phyloP scores from a whole-genome alignment of 1,284 basidiomycete genomes.

The Irpex lacteus region DNA sequence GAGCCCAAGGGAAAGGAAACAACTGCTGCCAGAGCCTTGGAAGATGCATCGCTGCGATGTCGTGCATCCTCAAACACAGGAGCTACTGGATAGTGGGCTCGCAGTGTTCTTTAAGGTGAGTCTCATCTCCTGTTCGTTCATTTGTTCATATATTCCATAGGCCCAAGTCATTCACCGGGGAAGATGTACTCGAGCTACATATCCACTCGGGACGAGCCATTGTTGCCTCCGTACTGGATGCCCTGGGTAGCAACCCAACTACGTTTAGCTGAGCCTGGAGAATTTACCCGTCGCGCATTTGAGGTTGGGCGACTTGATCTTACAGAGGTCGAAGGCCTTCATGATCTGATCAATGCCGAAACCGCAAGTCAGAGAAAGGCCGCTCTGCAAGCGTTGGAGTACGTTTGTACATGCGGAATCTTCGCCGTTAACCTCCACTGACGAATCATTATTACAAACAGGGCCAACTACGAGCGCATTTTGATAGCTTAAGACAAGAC shows the following conservation, averaged over 20 bases:
- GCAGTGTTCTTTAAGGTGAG: slow-evolving; percentile 79
- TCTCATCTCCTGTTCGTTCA: slow-evolving; percentile 1
- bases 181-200: slow-evolving; percentile 84
- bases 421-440: neutral
- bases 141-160: slow-evolving; percentile 31
- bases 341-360: slow-evolving; percentile 82
- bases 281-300: slow-evolving; percentile 85
- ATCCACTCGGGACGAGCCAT: slow-evolving; percentile 86
- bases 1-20: slow-evolving; percentile 11
- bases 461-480: slow-evolving; percentile 58
- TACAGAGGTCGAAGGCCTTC: slow-evolving; percentile 82
- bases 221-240: slow-evolving; percentile 62
- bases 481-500: slow-evolving; percentile 59
- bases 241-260: slow-evolving; percentile 62
- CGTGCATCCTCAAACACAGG: slow-evolving; percentile 57
- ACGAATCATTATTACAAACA: slow-evolving; percentile 25
- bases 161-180: slow-evolving; percentile 78
- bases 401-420: slow-evolving; percentile 19
- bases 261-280: slow-evolving; percentile 79
- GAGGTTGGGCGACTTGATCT: slow-evolving; percentile 77
- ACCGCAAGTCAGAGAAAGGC: slow-evolving; percentile 78
- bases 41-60: slow-evolving; percentile 70
- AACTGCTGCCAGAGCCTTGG: slow-evolving; percentile 47
- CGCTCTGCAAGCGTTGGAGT: slow-evolving; percentile 69
- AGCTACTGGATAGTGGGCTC: slow-evolving; percentile 76